Percentiles rank a stretch among this genome's conserved stretches.
phyloP scores from a whole-genome alignment of 106 monocot genomes.

The Platanthera guangdongensis region DNA sequence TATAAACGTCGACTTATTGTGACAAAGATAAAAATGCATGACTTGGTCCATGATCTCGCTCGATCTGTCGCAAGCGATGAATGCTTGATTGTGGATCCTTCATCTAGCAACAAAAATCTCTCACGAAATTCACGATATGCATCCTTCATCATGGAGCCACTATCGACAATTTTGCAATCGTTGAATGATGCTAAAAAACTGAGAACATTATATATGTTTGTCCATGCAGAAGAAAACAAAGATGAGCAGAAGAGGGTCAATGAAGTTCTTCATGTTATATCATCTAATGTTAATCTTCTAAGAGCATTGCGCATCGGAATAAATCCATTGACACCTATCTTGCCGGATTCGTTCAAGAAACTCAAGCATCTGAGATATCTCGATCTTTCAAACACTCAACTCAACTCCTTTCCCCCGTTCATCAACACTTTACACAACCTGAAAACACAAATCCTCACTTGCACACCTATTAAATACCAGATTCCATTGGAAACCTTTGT shows the following conservation, averaged over 20 bases:
- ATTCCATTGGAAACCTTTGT: background rate
- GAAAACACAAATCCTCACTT: background rate
- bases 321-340: no score
- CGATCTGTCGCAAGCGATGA: conserved; percentile 24
- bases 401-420: background rate
- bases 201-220: conserved; percentile 2
- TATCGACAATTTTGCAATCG: background rate
- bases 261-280: background rate
- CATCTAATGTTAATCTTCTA: no score
- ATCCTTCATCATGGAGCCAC: background rate
- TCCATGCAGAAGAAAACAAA: no score
- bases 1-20: background rate
- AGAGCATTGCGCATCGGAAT: no score
- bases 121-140: no score
- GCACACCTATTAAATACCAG: background rate
- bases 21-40: conserved; percentile 15
- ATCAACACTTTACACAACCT: conserved; percentile 4
- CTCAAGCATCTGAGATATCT: conserved; percentile 8
- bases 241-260: background rate
- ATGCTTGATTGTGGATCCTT: conserved; percentile 4
- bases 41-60: conserved; percentile 30
- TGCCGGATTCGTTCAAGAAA: background rate
- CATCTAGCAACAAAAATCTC: no score
- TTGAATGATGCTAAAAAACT: background rate
- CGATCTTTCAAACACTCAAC: background rate